phyloP scores from a whole-genome alignment of 805 yeast genomes.

The Metschnikowia dekortorum region DNA sequence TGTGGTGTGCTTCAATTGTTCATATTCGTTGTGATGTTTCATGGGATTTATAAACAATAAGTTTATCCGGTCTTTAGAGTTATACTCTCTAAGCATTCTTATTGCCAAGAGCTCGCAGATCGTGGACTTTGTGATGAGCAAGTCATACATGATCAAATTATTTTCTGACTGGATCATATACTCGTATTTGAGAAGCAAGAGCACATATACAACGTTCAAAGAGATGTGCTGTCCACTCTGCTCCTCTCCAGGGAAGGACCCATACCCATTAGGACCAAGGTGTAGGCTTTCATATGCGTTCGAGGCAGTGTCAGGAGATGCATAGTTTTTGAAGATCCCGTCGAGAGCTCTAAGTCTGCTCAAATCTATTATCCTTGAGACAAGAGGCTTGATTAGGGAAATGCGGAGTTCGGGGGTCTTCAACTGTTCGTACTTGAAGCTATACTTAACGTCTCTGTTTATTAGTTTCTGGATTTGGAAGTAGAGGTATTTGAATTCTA shows the following conservation, averaged over 20 bases:
- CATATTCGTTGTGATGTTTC: constrained; percentile 19
- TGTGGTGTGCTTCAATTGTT: constrained; percentile 16
- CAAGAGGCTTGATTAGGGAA: constrained; percentile 45
- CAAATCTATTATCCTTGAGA: constrained; percentile 33
- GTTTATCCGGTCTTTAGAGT: constrained; percentile 40
- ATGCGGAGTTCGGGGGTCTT: constrained; percentile 48
- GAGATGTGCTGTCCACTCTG: constrained; percentile 20
- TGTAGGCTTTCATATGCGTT: constrained; percentile 15
- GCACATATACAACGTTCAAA: constrained; percentile 25
- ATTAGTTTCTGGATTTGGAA: constrained; percentile 40
- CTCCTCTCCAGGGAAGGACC: constrained; percentile 5
- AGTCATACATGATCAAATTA: constrained; percentile 34
- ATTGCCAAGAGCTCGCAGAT: constrained; percentile 52
- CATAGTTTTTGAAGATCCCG: constrained; percentile 24
- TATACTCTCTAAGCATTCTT: constrained; percentile 45
- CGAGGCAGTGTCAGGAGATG: constrained; percentile 4
- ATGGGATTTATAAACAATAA: constrained; percentile 45
- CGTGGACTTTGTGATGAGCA: constrained; percentile 42
- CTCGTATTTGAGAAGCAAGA: constrained; percentile 35
- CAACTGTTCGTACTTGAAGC: constrained; percentile 48
- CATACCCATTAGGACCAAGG: constrained; percentile 17
- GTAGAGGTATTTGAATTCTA: constrained; percentile 37
- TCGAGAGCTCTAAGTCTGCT: constrained; percentile 34
- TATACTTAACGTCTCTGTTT: constrained; percentile 37
- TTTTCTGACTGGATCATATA: constrained; percentile 36